phyloP scores from a whole-genome alignment of 768 basidiomycete genomes.

The Rhizopogon roseolus region DNA sequence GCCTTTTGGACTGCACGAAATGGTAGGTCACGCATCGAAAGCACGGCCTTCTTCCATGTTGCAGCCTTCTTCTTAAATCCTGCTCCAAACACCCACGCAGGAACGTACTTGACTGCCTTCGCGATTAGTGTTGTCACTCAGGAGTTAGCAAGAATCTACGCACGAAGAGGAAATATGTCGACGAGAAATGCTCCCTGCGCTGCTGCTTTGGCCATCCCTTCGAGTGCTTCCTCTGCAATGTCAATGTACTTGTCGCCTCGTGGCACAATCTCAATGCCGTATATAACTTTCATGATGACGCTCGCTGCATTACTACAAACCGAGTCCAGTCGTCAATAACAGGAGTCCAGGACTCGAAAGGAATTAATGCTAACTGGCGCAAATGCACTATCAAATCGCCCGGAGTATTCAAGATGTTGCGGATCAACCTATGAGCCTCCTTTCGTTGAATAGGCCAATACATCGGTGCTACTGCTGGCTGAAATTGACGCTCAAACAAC shows the following conservation, averaged over 20 bases:
- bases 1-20: slow-evolving; percentile 32
- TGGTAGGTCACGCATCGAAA: slow-evolving; percentile 46
- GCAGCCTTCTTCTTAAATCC: slow-evolving; percentile 46
- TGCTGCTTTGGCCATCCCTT: slow-evolving; percentile 45
- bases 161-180: slow-evolving; percentile 40
- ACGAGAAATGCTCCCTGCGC: slow-evolving; percentile 52
- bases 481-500: slow-evolving; percentile 50
- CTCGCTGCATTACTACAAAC: slow-evolving; percentile 42
- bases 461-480: slow-evolving; percentile 33
- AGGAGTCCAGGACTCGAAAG: not conserved
- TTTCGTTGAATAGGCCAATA: slow-evolving; percentile 43
- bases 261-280: slow-evolving; percentile 42
- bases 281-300: slow-evolving; percentile 49
- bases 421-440: slow-evolving; percentile 42
- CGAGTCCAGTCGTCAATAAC: not conserved
- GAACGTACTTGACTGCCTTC: slow-evolving; percentile 44
- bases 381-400: slow-evolving; percentile 44
- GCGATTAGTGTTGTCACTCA: slow-evolving; percentile 1
- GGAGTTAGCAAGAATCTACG: slow-evolving; percentile 5
- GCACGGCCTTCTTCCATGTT: slow-evolving; percentile 43
- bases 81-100: slow-evolving; percentile 48
- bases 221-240: slow-evolving; percentile 47
- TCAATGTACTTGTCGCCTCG: slow-evolving; percentile 43
- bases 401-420: slow-evolving; percentile 37
- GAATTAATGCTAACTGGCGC: slow-evolving; percentile 35